These are phyloP conservation scores for Moniliella sp. DNA, from an alignment of 1,284 basidiomycete genomes.

Conservation along the genomic window DNA sequence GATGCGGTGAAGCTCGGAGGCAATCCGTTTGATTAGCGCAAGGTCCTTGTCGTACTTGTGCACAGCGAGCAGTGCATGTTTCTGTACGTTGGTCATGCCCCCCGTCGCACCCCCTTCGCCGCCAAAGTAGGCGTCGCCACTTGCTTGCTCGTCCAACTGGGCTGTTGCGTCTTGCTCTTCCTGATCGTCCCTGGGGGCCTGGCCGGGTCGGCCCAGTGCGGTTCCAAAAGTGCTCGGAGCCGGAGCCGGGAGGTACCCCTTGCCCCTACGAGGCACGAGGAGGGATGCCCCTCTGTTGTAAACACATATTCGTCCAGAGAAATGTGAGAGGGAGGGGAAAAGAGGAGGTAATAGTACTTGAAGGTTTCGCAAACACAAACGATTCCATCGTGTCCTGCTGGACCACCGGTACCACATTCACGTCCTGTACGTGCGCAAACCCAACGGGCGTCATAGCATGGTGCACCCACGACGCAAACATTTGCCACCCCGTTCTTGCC, in stretches of 20 bases:
- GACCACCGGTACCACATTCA: constrained; percentile 25
- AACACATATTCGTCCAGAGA: constrained; percentile 43
- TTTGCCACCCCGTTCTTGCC: constrained; percentile 43
- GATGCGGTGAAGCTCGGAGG: too few relatives aligned
- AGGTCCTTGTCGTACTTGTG: too few relatives aligned
- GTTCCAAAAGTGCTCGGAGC: constrained; percentile 14
- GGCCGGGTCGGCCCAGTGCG: too few relatives aligned
- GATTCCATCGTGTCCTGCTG: constrained; percentile 37
- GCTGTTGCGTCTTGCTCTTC: not conserved
- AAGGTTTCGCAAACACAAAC: constrained; percentile 42
- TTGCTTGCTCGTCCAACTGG: not conserved
- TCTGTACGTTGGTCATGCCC: constrained; percentile 22
- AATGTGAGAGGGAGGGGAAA: constrained; percentile 39
- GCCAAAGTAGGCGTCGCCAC: constrained; percentile 9
- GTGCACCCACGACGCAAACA: constrained; percentile 42
- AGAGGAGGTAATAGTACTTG: constrained; percentile 34
- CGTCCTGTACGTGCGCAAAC: constrained; percentile 36
- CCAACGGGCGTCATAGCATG: constrained; percentile 34
- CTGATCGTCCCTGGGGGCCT: too few relatives aligned
- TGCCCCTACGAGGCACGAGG: constrained; percentile 14
- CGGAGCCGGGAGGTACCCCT: constrained; percentile 13
- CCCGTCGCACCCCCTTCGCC: constrained; percentile 17
- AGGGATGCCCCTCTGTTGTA: constrained; percentile 37
- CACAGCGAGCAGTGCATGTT: constrained; percentile 5
- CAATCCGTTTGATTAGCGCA: too few relatives aligned